Conservation (phyloP, 768 basidiomycete genomes). For the Macrocybe gigantea region DNA sequence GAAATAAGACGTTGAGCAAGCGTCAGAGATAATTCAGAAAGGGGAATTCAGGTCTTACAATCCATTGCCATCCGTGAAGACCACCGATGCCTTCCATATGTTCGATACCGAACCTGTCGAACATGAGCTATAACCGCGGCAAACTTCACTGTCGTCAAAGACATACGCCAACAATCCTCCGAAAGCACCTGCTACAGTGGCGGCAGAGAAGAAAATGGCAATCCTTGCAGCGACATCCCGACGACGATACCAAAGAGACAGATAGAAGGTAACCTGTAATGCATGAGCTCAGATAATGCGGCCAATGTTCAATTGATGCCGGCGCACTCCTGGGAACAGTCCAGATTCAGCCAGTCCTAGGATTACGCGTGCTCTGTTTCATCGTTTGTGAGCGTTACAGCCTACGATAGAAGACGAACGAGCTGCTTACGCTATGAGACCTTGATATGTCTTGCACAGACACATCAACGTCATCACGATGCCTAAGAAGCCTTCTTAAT, state of each 20-base stretch:
- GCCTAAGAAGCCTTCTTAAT: constrained; percentile 5
- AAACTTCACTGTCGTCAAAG: background rate
- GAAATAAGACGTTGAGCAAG: background rate
- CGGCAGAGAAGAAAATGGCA: constrained; percentile 59
- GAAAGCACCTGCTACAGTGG: constrained; percentile 44
- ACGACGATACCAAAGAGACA: constrained; percentile 57
- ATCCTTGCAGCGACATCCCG: constrained; percentile 53
- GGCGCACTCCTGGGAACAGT: constrained; percentile 29
- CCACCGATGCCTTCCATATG: constrained; percentile 34
- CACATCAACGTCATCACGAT: constrained; percentile 26
- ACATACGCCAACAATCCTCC: constrained; percentile 46
- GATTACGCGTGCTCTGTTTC: constrained; percentile 27
- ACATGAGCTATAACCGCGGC: constrained; percentile 10
- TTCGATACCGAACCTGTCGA: constrained; percentile 37
- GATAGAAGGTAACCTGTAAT: constrained; percentile 31
- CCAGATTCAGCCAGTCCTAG: constrained; percentile 33
- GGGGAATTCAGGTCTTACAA: constrained; percentile 22
- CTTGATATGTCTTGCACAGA: constrained; percentile 22
- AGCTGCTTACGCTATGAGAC: constrained; percentile 19
- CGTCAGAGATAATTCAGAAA: background rate
- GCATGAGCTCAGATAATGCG: background rate
- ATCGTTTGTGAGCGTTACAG: background rate
- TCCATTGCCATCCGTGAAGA: constrained; percentile 45
- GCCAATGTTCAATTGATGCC: background rate
- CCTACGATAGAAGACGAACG: background rate